Evolutionary conservation across 1,284 basidiomycete genomes (phyloP), one percentile per base, ranked within the genome.

Genomic region (Tilletia caries): DNA sequence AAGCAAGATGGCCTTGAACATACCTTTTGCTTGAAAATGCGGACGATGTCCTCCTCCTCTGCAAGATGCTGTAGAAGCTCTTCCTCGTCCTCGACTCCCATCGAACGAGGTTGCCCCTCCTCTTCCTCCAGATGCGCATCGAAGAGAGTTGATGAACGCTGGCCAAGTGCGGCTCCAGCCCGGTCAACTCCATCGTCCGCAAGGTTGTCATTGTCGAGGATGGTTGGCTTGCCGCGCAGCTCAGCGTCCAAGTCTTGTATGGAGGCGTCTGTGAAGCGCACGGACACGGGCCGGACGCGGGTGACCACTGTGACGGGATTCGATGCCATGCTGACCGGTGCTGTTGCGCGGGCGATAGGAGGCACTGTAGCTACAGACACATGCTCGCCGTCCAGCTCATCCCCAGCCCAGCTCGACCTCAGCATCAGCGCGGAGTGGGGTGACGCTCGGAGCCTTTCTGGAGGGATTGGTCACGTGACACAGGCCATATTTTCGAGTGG

Each of bases 241-340:
- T 62, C 33, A 15, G 58, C 25, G 10, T 27, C 25, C 10, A 60
- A 65, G 58, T 64, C 54, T 37, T 27, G 13, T 20, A 67, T 44
- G 27, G 27, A 25, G 29, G 67, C 50, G n/a, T 67, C 66, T 2
- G 66, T 67, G 66, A 67, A 67, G 34, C 66, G 41, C 52, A 67
- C 46, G 0, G 66, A 44, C n/a, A 67, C 34, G 43, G 66, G 66
- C 6, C 66, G 52, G 29, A 67, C 29, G 32, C 66, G 41, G 13
- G 27, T 23, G 20, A 37, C 8, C 5, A 44, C 62, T 20, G 33
- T 64, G 1, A 64, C 13, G 27, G 33, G 13, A 29, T 29, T 50
- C 48, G 48, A 50, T 8, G 48, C 48, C 50, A 52, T 52, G 8
- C 10, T 52, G 1, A n/a, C n/a, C n/a, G n/a, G n/a, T n/a, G n/a